phyloP scores from a whole-genome alignment of 2,329 filamentous ascomycete genomes.

The Colletotrichum eremochloae region DNA sequence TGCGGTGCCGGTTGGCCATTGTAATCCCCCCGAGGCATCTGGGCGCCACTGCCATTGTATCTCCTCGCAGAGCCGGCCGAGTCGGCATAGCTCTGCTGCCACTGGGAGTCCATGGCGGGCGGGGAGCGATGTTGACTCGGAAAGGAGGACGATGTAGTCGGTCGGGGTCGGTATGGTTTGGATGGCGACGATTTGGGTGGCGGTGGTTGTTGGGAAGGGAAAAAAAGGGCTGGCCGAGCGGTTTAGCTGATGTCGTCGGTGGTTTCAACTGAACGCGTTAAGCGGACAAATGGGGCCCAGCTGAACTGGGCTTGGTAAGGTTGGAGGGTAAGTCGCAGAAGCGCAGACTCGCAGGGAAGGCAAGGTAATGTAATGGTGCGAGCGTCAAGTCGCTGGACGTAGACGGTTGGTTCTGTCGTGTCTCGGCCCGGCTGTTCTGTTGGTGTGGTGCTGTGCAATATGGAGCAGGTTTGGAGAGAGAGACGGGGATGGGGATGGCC shows the following conservation, averaged over 20 bases:
- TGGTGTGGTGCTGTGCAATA: constrained; percentile 15
- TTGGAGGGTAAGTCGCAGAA: constrained; percentile 25
- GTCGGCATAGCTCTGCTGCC: constrained; percentile 76
- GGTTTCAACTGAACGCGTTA: constrained; percentile 41
- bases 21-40: constrained; percentile 52
- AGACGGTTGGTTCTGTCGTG: constrained; percentile 17
- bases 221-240: constrained; percentile 30
- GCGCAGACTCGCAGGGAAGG: constrained; percentile 19
- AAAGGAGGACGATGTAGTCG: constrained; percentile 27
- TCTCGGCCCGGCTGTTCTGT: constrained; percentile 6
- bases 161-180: constrained; percentile 20
- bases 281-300: constrained; percentile 40
- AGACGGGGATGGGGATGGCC: constrained; percentile 1
- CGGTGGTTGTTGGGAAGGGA: constrained; percentile 31
- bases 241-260: constrained; percentile 41
- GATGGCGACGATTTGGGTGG: constrained; percentile 22
- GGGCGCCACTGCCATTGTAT: constrained; percentile 66
- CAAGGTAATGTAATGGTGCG: constrained; percentile 3
- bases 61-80: constrained; percentile 73
- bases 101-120: constrained; percentile 62
- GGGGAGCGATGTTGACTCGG: constrained; percentile 39
- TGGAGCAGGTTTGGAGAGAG: not conserved
- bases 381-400: constrained; percentile 16
- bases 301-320: constrained; percentile 33
- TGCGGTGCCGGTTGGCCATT: constrained; percentile 46